phyloP scores from a whole-genome alignment of 495 filamentous ascomycete genomes.

The Bacidia gigantensis region DNA sequence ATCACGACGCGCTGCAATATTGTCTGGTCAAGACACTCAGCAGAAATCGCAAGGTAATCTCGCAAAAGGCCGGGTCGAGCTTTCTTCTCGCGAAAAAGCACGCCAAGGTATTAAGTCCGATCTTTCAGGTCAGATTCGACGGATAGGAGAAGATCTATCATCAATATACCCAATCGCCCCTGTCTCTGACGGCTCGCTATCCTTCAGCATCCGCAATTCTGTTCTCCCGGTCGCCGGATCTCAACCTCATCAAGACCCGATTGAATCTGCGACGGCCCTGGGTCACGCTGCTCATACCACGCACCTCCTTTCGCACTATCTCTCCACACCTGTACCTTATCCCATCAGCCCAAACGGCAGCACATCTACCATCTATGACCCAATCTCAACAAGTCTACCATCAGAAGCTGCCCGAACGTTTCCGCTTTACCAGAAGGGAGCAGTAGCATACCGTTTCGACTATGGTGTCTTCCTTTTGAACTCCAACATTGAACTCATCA shows the following conservation, averaged over 20 bases:
- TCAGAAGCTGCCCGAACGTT: constrained; percentile 49
- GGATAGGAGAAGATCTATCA: constrained; percentile 71
- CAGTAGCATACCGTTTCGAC: constrained; percentile 74
- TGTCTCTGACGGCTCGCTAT: constrained; percentile 43
- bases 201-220: constrained; percentile 63
- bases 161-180: constrained; percentile 70
- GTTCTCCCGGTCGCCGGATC: constrained; percentile 67
- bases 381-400: constrained; percentile 52
- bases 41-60: constrained; percentile 33
- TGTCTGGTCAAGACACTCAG: constrained; percentile 44
- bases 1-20: constrained; percentile 52
- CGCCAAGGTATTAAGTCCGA: constrained; percentile 43
- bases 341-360: constrained; percentile 59
- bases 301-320: constrained; percentile 68
- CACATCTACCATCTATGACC: constrained; percentile 64
- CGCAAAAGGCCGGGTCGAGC: constrained; percentile 42
- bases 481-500: constrained; percentile 80
- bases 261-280: constrained; percentile 63
- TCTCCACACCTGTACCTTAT: constrained; percentile 67
- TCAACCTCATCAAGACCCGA: constrained; percentile 41
- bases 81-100: constrained; percentile 39
- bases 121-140: constrained; percentile 64
- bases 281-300: constrained; percentile 69
- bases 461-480: constrained; percentile 92
- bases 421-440: constrained; percentile 66